Base-by-base conservation (phyloP, 1,284 basidiomycete species). In the Cerioporus squamosus region DNA sequence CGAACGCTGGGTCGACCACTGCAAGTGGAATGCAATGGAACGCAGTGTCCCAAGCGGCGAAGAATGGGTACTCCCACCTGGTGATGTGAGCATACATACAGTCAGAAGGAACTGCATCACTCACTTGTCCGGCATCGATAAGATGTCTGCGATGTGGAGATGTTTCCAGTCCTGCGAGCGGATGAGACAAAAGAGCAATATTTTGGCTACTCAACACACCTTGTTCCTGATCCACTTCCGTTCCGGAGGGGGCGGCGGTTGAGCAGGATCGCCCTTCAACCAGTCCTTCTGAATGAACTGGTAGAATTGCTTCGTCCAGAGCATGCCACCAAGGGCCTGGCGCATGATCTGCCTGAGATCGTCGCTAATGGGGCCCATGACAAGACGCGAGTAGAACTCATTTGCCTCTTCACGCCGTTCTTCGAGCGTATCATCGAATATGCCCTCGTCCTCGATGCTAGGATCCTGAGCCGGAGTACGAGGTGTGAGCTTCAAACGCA, bases 221-320 rank as follows among this genome's bases (percentile, higher is more conserved):
- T 81, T 82, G 76, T 98, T 99, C 61, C 95, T 82, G 58, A 97
- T 81, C 67, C 81, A 80, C 76, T 96, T 95, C 62, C 97, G 84
- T 70, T 93, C 91, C 1, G 93, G 88, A 15, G 97, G 97, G 2
- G 97, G 97, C 17, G 94, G 85, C 4, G 97, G 97, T 75, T 98
- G 97, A 18, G 91, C 91, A 8, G 95, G 90, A 76, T 99, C 97
- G 50, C 97, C 97, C 60, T 93, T 85, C 57, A 97, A 83, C 97
- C 97, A 99, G 64, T 97, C 93, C 70, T 93, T 91, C 75, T 98
- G 96, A 62, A 98, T 87, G 75, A 97, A 98, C 73, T 93, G 85
- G 78, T 98, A 99, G 76, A 88, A 95, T 70, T 98, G 97, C 79
- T 98, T 99, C 54, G 93, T 96, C 95, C 97, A 98, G 53, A 99